Evolutionary conservation across 108 stramenopile species (phyloP).

Genomic region (Conticribra guillardii): DNA sequence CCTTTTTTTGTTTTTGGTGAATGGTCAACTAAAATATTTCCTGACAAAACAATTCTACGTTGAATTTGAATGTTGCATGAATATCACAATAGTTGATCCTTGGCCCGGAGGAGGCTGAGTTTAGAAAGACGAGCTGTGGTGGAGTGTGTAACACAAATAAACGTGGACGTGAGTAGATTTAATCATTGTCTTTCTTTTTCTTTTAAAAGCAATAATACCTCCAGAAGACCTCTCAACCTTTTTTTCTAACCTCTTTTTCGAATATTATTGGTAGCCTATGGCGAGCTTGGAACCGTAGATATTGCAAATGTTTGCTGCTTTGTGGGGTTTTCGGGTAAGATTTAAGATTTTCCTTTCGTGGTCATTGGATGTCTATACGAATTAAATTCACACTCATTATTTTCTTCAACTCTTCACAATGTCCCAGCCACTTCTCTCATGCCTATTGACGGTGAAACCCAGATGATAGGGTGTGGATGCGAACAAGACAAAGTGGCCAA

Average conservation of each 20-base stretch:
- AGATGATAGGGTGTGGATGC: slow-evolving; percentile 46
- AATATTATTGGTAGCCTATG: slow-evolving; percentile 24
- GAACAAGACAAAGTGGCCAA: slow-evolving; percentile 36
- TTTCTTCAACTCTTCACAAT: too few relatives aligned
- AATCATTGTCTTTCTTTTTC: too few relatives aligned
- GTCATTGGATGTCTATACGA: background rate
- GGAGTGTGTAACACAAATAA: slow-evolving; percentile 8
- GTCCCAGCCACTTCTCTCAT: slow-evolving; percentile 2
- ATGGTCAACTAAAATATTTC: too few relatives aligned
- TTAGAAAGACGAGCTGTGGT: background rate
- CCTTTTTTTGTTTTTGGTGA: background rate
- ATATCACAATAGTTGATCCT: slow-evolving; percentile 1
- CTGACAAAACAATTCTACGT: too few relatives aligned
- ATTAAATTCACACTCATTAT: too few relatives aligned
- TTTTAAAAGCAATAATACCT: background rate
- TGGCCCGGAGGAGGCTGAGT: slow-evolving; percentile 6
- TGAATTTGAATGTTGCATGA: background rate
- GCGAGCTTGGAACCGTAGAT: slow-evolving; percentile 47
- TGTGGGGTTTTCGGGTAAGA: slow-evolving; percentile 7
- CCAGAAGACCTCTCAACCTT: background rate
- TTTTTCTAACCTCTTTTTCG: background rate
- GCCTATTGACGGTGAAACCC: background rate
- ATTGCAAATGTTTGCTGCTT: slow-evolving; percentile 33
- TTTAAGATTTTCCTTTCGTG: too few relatives aligned
- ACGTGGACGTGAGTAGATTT: slow-evolving; percentile 9